These are phyloP conservation scores for Atkinsonella texensis DNA, from an alignment of 2,329 filamentous ascomycete genomes.

Conservation along the genomic window DNA sequence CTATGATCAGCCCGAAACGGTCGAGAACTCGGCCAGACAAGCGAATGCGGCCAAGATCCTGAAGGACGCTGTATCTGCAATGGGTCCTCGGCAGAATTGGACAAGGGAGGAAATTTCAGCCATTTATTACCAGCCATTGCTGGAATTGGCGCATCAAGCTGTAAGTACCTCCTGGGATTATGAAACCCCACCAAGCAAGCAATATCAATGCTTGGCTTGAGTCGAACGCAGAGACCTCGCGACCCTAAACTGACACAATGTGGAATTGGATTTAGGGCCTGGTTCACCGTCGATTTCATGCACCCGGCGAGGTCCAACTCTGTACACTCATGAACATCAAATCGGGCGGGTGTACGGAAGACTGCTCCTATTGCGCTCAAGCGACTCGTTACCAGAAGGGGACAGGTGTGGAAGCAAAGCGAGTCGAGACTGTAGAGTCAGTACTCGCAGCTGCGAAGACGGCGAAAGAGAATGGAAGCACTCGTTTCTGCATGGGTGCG, in stretches of 20 bases:
- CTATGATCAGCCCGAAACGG: conserved; percentile 1
- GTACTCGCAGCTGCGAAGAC: conserved; percentile 67
- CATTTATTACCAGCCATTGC: conserved; percentile 71
- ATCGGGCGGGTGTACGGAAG: conserved; percentile 81
- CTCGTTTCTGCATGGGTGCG: conserved; percentile 89
- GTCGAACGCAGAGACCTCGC: neutral
- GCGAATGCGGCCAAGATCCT: conserved; percentile 22
- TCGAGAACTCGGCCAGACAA: conserved; percentile 4
- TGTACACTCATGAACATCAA: conserved; percentile 97
- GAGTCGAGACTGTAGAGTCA: conserved; percentile 66
- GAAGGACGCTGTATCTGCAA: conserved; percentile 45
- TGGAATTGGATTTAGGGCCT: conserved; percentile 39
- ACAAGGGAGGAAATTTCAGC: conserved; percentile 68
- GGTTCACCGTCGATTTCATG: conserved; percentile 76
- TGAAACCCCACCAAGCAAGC: neutral
- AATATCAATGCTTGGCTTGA: neutral
- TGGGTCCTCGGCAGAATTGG: conserved; percentile 59
- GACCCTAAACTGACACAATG: conserved; percentile 7
- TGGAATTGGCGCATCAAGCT: conserved; percentile 65
- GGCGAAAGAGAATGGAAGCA: conserved; percentile 74
- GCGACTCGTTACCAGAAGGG: conserved; percentile 69
- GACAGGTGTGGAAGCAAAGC: conserved; percentile 67
- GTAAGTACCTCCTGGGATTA: conserved; percentile 31
- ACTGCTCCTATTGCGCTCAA: conserved; percentile 88
- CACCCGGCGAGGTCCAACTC: conserved; percentile 73